Percentiles rank a stretch among this genome's conserved stretches.
These are phyloP conservation scores for Candida caryicola DNA, from an alignment of 805 yeast genomes.

Conservation along the genomic window DNA sequence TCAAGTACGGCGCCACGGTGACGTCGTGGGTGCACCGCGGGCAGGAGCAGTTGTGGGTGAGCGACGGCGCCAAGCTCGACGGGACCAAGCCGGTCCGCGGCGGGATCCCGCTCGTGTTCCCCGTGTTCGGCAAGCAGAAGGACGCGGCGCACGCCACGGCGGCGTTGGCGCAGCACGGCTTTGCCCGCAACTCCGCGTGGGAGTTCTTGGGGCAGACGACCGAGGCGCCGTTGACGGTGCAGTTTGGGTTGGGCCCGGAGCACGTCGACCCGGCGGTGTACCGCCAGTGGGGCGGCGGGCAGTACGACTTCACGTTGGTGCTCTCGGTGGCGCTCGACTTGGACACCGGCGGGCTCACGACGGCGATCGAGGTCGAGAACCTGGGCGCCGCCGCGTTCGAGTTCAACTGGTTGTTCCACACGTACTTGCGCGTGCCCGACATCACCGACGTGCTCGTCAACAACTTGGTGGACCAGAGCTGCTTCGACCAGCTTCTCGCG, in stretches of 20 bases:
- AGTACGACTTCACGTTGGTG: conserved; percentile 61
- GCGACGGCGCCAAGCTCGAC: conserved; percentile 76
- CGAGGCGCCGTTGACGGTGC: conserved; percentile 64
- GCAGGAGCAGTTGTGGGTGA: conserved; percentile 80
- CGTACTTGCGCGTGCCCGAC: conserved; percentile 74
- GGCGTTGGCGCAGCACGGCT: conserved; percentile 90
- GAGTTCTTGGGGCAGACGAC: conserved; percentile 86
- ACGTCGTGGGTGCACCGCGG: conserved; percentile 72
- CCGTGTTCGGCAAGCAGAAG: conserved; percentile 76
- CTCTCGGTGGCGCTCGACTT: conserved; percentile 36
- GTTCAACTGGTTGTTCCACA: conserved; percentile 94
- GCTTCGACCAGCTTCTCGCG: conserved; percentile 72
- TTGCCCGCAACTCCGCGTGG: conserved; percentile 90
- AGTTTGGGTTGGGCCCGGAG: conserved; percentile 89
- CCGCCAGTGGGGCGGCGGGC: conserved; percentile 50
- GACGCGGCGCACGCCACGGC: conserved; percentile 53
- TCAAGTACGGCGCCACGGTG: conserved; percentile 87
- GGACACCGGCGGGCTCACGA: conserved; percentile 54
- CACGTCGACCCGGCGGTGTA: conserved; percentile 61
- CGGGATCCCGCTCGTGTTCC: conserved; percentile 95
- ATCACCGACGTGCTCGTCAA: conserved; percentile 74
- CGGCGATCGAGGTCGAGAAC: conserved; percentile 75
- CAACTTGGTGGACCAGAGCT: conserved; percentile 69
- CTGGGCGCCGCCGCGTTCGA: conserved; percentile 63
- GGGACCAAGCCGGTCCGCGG: conserved; percentile 96